phyloP scores from a whole-genome alignment of 2,329 filamentous ascomycete species.

The Venturiaceae sp. region DNA sequence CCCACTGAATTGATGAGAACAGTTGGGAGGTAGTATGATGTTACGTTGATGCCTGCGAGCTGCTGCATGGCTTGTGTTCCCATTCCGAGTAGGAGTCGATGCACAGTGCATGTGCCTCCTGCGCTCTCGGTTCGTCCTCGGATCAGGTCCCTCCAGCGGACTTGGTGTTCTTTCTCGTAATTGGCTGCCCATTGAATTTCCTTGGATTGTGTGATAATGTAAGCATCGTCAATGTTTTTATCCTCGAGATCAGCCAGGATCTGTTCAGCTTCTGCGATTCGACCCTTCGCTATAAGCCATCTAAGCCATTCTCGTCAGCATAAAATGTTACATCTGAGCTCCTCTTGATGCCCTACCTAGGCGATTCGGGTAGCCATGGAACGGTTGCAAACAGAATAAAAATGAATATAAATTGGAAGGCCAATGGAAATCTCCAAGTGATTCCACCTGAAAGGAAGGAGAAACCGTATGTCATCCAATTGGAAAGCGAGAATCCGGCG shows the following conservation, averaged over 20 bases:
- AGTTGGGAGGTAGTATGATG: slow-evolving; percentile 35
- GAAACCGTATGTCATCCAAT: slow-evolving; percentile 45
- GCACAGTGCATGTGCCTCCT: slow-evolving; percentile 38
- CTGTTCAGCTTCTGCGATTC: slow-evolving; percentile 35
- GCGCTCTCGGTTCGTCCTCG: slow-evolving; percentile 34
- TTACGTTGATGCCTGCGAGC: slow-evolving; percentile 23
- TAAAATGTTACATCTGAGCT: no score
- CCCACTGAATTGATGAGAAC: slow-evolving; percentile 48
- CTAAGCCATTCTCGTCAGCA: slow-evolving; percentile 12
- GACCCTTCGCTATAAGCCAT: slow-evolving; percentile 37
- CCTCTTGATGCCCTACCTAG: slow-evolving; percentile 11
- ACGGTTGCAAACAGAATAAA: slow-evolving; percentile 34
- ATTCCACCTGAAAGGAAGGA: slow-evolving; percentile 33
- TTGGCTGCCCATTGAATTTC: slow-evolving; percentile 34
- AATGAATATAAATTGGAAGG: slow-evolving; percentile 41
- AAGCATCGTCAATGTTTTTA: slow-evolving; percentile 34
- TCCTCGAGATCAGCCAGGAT: slow-evolving; percentile 40
- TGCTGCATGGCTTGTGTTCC: slow-evolving; percentile 45
- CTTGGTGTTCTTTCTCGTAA: slow-evolving; percentile 39
- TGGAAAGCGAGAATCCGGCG: slow-evolving; percentile 38
- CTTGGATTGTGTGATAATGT: slow-evolving; percentile 29
- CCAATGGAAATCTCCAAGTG: slow-evolving; percentile 37
- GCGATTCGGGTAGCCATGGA: slow-evolving; percentile 37
- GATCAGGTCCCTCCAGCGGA: slow-evolving; percentile 41
- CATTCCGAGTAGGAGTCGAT: slow-evolving; percentile 41